Evolutionary conservation across 2,329 filamentous ascomycete species (phyloP).

Genomic region (Trichoderma asperellum): DNA sequence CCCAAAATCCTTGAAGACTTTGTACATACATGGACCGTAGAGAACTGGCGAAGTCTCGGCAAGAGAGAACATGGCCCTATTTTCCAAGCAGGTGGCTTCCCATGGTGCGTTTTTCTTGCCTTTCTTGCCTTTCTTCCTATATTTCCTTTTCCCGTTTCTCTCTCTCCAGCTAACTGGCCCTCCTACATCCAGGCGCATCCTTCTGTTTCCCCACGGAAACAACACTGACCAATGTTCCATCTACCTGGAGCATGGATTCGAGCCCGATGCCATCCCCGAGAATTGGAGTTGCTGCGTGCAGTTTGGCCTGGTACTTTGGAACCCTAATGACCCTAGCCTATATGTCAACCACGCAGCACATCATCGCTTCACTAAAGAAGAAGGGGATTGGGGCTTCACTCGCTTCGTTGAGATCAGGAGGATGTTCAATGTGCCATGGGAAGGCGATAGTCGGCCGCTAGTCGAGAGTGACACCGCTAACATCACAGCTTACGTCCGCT

Average conservation of each 20-base stretch:
- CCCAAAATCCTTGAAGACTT: constrained; percentile 78
- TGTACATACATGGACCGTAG: constrained; percentile 83
- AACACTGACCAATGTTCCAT: constrained; percentile 92
- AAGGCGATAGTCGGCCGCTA: constrained; percentile 69
- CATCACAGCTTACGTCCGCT: constrained; percentile 79
- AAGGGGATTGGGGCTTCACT: constrained; percentile 99
- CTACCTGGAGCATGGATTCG: constrained; percentile 94
- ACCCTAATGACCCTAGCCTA: constrained; percentile 86
- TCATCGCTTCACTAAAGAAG: constrained; percentile 93
- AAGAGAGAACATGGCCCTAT: constrained; percentile 86
- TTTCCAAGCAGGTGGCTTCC: constrained; percentile 83
- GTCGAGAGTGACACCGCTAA: constrained; percentile 77
- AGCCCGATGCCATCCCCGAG: constrained; percentile 73
- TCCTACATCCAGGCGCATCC: constrained; percentile 70
- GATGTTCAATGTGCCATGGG: constrained; percentile 80
- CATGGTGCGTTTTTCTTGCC: constrained; percentile 65
- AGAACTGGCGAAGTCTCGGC: constrained; percentile 74
- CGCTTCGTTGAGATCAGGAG: constrained; percentile 86
- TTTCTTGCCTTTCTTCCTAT: not conserved
- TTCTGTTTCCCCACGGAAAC: constrained; percentile 95
- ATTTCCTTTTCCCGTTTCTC: constrained; percentile 32
- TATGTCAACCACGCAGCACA: constrained; percentile 82
- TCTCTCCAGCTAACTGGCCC: not conserved
- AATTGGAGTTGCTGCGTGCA: constrained; percentile 98
- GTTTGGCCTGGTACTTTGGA: constrained; percentile 93